phyloP scores from a whole-genome alignment of 1,139 yeast genomes.

The Debaryomyces fabryi region DNA sequence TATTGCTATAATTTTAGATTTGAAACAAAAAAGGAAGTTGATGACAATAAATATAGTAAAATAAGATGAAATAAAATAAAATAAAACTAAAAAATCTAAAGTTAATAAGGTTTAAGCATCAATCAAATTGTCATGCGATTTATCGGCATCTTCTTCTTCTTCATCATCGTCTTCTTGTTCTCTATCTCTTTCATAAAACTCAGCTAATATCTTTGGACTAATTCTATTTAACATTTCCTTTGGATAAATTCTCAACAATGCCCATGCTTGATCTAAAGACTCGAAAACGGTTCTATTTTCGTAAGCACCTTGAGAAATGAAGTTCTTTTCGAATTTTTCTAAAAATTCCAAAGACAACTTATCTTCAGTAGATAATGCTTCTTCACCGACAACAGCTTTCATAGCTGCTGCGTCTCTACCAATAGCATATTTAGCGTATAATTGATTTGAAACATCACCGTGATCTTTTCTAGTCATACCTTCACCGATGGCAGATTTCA shows the following conservation, averaged over 20 bases:
- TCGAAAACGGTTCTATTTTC: conserved; percentile 94
- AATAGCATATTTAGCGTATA: conserved; percentile 98
- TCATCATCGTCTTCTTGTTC: conserved; percentile 60
- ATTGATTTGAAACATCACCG: conserved; percentile 98
- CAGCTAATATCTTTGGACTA: conserved; percentile 93
- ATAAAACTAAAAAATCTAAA: background rate
- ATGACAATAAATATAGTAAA: conserved; percentile 4
- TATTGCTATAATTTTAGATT: conserved; percentile 3
- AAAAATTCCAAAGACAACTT: conserved; percentile 94
- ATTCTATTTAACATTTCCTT: conserved; percentile 98
- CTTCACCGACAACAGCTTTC: conserved; percentile 99
- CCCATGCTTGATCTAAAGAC: conserved; percentile 98
- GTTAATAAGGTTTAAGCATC: conserved; percentile 46
- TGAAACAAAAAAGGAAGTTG: conserved; percentile 3
- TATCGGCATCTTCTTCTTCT: conserved; percentile 41
- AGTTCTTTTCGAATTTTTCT: conserved; percentile 95
- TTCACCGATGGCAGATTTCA: conserved; percentile 99
- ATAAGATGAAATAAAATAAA: conserved; percentile 3
- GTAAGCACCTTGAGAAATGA: conserved; percentile 93
- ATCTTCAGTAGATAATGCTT: conserved; percentile 96
- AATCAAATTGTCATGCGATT: conserved; percentile 43
- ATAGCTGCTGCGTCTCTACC: conserved; percentile 99
- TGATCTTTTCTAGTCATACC: conserved; percentile 99
- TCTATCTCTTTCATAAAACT: conserved; percentile 90
- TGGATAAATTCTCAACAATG: conserved; percentile 95